Base-by-base conservation (phyloP, 2,329 filamentous ascomycete genomes). In the Leptographium galeiforme region DNA sequence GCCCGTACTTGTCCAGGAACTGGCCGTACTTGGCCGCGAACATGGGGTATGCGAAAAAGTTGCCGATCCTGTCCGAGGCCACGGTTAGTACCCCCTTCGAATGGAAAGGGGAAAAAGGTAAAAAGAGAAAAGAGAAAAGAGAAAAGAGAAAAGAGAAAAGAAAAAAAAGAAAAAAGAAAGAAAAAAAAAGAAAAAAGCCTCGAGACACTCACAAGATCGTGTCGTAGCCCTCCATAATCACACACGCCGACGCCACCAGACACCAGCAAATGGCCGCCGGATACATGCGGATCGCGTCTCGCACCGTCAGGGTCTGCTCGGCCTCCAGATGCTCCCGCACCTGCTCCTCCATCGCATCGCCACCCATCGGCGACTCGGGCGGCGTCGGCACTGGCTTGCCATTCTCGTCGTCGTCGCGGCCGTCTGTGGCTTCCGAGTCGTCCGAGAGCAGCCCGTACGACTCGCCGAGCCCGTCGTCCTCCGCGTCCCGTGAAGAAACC, bases 11-110 rank as follows among this genome's bases (percentile, higher is more conserved):
- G 19, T 61, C 62, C 47, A 63, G 60, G 49, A 61, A 65, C 39
- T 61, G 58, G 8, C 66, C 66, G 48, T 63, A 67, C 44, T 62
- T 61, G 38, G 53, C 53, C 4, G 56, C 55, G 38, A 61, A 62
- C 6, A 57, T 48, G 8, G 61, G 60, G 45, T 57, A 60, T 1
- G 56, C 59, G 18, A 57, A 59, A 41, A 61, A 61, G 46, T 58
- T 60, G 30, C 58, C 59, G 41, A 61, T 59, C 13, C 46, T 48
- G n/a, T 10, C 16, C 32, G 4, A 13, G 32, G 33, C 18, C 13
- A 19, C 46, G 18, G 46, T 34, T 10, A 44, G 18, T n/a, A 7
- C n/a, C n/a, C n/a, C n/a, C n/a, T n/a, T n/a, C n/a, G n/a, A n/a
- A n/a, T n/a, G n/a, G n/a, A n/a, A n/a, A n/a, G n/a, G n/a, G n/a